These are phyloP conservation scores for Periconia digitata DNA, from an alignment of 2,329 filamentous ascomycete species.

Conservation along the genomic window DNA sequence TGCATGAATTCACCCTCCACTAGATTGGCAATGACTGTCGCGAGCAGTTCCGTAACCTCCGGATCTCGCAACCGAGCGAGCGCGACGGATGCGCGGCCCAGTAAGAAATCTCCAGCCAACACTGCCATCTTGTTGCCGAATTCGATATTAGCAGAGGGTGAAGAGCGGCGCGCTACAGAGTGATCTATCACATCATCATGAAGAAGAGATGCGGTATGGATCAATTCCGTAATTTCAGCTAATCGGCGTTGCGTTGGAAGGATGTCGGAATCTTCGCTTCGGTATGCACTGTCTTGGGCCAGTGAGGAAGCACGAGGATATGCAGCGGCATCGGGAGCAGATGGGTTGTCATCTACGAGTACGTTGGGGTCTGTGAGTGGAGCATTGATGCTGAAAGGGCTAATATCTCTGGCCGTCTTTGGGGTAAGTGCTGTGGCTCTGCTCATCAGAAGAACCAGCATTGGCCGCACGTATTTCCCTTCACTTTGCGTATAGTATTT, in stretches of 20 bases:
- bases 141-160: constrained; percentile 86
- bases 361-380: constrained; percentile 63
- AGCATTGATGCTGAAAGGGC: constrained; percentile 51
- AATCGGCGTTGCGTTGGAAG: constrained; percentile 90
- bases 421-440: constrained; percentile 83
- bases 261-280: constrained; percentile 63
- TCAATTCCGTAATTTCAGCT: constrained; percentile 95
- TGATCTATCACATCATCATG: constrained; percentile 99
- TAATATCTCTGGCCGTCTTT: constrained; percentile 46
- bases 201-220: constrained; percentile 92
- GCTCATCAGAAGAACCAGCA: constrained; percentile 95
- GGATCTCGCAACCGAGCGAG: constrained; percentile 86
- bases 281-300: constrained; percentile 49
- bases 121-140: constrained; percentile 99
- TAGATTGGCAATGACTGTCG: constrained; percentile 95
- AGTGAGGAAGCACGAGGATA: constrained; percentile 56
- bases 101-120: constrained; percentile 91
- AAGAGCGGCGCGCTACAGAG: constrained; percentile 79
- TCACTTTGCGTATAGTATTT: constrained; percentile 98
- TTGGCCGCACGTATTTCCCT: constrained; percentile 92
- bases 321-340: constrained; percentile 46
- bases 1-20: constrained; percentile 99
- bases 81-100: constrained; percentile 90
- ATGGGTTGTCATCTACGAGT: constrained; percentile 82
- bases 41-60: constrained; percentile 90